phyloP scores from a whole-genome alignment of 2,329 filamentous ascomycete genomes.

The Thyridium curvatum region DNA sequence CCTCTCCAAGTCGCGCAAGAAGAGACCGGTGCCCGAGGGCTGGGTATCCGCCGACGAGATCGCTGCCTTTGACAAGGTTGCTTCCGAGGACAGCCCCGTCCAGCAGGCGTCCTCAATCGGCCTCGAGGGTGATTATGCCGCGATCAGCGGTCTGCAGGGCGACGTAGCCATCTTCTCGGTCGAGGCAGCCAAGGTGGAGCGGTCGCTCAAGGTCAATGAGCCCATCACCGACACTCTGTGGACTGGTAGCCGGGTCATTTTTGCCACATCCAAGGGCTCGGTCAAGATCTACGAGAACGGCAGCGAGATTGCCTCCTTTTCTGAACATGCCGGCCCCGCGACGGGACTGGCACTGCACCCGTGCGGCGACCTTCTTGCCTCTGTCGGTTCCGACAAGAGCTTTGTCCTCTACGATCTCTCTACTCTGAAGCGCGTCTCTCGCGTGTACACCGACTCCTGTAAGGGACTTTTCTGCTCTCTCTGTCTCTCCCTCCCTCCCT shows the following conservation, averaged over 20 bases:
- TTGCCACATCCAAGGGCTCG: constrained; percentile 68
- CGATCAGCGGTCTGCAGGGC: constrained; percentile 70
- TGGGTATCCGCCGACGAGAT: constrained; percentile 78
- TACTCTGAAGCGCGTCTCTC: constrained; percentile 61
- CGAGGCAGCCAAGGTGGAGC: constrained; percentile 59
- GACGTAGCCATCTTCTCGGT: constrained; percentile 71
- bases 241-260: constrained; percentile 61
- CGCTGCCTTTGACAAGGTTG: constrained; percentile 35
- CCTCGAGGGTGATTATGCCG: constrained; percentile 55
- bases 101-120: constrained; percentile 42
- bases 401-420: constrained; percentile 82
- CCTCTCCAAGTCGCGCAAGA: constrained; percentile 82
- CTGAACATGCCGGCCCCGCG: constrained; percentile 76
- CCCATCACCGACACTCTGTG: constrained; percentile 62
- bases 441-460: constrained; percentile 77
- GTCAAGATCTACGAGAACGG: constrained; percentile 77
- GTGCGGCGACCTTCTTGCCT: constrained; percentile 74
- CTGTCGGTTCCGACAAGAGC: constrained; percentile 86
- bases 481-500: not conserved
- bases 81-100: constrained; percentile 40
- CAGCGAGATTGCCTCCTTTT: constrained; percentile 60
- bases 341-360: constrained; percentile 78
- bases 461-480: constrained; percentile 32
- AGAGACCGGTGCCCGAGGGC: constrained; percentile 75
- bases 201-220: constrained; percentile 59